Percentiles rank a stretch among this genome's conserved stretches.
These are phyloP conservation scores for Tuber indicum DNA, from an alignment of 495 filamentous ascomycete genomes.

Conservation along the genomic window DNA sequence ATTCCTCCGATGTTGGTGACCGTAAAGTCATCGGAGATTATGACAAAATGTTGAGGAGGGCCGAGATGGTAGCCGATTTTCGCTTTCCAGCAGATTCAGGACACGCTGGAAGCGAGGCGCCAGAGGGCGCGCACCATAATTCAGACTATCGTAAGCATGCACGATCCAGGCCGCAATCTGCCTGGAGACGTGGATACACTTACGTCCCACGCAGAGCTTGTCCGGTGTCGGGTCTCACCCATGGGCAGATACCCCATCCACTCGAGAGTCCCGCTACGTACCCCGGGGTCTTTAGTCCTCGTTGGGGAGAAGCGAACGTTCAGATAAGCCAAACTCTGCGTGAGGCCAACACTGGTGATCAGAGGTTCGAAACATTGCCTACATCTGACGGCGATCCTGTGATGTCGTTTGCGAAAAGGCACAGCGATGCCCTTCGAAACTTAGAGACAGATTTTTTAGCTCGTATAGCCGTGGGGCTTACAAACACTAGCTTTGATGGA, in stretches of 20 bases:
- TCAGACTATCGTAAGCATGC: neutral
- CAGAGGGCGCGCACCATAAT: neutral
- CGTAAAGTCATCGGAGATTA: neutral
- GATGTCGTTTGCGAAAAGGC: neutral
- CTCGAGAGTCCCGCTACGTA: neutral
- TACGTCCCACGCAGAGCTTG: neutral
- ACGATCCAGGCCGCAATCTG: neutral
- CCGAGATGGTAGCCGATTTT: neutral
- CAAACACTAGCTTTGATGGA: neutral
- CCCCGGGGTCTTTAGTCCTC: neutral
- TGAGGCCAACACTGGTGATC: neutral
- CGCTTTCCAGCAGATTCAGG: neutral
- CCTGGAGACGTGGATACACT: neutral
- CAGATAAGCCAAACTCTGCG: neutral
- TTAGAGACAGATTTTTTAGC: neutral
- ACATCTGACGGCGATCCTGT: too few relatives aligned
- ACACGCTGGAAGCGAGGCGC: neutral
- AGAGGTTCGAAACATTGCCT: neutral
- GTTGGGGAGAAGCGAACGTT: neutral
- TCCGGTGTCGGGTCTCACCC: neutral
- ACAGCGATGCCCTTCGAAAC: neutral
- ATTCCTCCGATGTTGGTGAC: neutral
- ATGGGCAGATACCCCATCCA: neutral
- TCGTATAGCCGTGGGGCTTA: neutral
- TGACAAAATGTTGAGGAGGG: neutral